phyloP scores from a whole-genome alignment of 1,284 basidiomycete genomes.

The Chondrostereum purpureum region DNA sequence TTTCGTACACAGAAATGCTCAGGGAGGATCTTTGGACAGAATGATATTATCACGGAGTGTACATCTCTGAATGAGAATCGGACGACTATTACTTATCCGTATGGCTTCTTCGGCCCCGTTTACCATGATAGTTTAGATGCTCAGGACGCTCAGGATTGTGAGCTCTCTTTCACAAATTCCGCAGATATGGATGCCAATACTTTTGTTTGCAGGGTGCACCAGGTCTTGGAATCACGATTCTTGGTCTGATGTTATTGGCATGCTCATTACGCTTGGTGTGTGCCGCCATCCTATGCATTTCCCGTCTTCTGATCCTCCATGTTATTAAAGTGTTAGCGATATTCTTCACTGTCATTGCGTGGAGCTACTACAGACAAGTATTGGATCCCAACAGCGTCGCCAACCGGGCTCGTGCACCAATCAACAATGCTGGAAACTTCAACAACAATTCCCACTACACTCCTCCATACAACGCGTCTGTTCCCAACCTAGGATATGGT shows the following conservation, averaged over 20 bases:
- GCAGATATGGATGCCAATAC: not conserved
- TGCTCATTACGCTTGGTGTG: slow-evolving; percentile 47
- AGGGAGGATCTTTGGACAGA: slow-evolving; percentile 23
- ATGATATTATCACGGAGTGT: slow-evolving; percentile 47
- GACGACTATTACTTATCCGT: slow-evolving; percentile 23
- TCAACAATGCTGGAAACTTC: slow-evolving; percentile 1
- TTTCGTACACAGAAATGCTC: not conserved
- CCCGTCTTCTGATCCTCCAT: not conserved
- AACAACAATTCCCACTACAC: slow-evolving; percentile 8
- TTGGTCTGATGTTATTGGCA: slow-evolving; percentile 53
- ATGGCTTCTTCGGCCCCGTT: slow-evolving; percentile 42
- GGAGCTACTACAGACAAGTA: slow-evolving; percentile 65
- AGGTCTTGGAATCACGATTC: slow-evolving; percentile 51
- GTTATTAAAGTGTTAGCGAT: slow-evolving; percentile 27
- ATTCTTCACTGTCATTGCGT: slow-evolving; percentile 56
- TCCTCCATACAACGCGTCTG: slow-evolving; percentile 12
- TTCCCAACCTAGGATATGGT: slow-evolving; percentile 12
- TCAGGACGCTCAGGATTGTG: slow-evolving; percentile 39
- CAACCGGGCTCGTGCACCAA: slow-evolving; percentile 9
- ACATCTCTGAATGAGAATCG: slow-evolving; percentile 26
- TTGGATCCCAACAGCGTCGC: slow-evolving; percentile 49
- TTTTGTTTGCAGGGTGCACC: slow-evolving; percentile 43
- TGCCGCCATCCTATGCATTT: slow-evolving; percentile 7
- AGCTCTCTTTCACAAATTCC: slow-evolving; percentile 17
- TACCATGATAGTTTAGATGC: slow-evolving; percentile 25